Percentiles rank a stretch among this genome's conserved stretches.
phyloP scores from a whole-genome alignment of 805 yeast genomes.

The Nakazawaea siamensis region DNA sequence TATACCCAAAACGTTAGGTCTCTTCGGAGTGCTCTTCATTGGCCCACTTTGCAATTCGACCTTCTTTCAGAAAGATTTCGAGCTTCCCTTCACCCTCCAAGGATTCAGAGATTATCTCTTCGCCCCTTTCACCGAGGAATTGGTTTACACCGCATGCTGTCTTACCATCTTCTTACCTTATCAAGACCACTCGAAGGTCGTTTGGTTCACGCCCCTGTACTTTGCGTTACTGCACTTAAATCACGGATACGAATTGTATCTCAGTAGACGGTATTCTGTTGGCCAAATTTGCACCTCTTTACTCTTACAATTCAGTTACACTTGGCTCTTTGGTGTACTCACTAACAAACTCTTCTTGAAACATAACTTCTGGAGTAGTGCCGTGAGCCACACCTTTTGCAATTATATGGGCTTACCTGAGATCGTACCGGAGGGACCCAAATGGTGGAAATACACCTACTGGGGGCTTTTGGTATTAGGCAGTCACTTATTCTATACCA shows the following conservation, averaged over 20 bases:
- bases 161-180: too few species aligned
- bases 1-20: too few species aligned
- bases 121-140: slow-evolving; percentile 77
- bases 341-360: slow-evolving; percentile 49
- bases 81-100: too few species aligned
- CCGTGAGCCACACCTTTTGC: slow-evolving; percentile 57
- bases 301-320: slow-evolving; percentile 51
- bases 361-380: slow-evolving; percentile 44
- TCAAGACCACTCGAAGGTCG: too few species aligned
- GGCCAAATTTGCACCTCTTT: slow-evolving; percentile 27
- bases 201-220: slow-evolving; percentile 45
- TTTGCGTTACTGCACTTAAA: slow-evolving; percentile 79
- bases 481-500: background rate
- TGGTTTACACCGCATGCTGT: slow-evolving; percentile 51
- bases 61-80: too few species aligned
- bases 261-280: slow-evolving; percentile 18
- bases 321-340: slow-evolving; percentile 63
- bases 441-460: slow-evolving; percentile 17
- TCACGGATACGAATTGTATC: slow-evolving; percentile 49
- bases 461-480: slow-evolving; percentile 22
- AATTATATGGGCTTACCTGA: slow-evolving; percentile 51
- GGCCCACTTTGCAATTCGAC: too few species aligned
- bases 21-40: too few species aligned
- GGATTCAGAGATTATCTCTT: too few species aligned
- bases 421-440: background rate